phyloP scores from a whole-genome alignment of 2,329 filamentous ascomycete genomes.

The Claviceps spartinae region DNA sequence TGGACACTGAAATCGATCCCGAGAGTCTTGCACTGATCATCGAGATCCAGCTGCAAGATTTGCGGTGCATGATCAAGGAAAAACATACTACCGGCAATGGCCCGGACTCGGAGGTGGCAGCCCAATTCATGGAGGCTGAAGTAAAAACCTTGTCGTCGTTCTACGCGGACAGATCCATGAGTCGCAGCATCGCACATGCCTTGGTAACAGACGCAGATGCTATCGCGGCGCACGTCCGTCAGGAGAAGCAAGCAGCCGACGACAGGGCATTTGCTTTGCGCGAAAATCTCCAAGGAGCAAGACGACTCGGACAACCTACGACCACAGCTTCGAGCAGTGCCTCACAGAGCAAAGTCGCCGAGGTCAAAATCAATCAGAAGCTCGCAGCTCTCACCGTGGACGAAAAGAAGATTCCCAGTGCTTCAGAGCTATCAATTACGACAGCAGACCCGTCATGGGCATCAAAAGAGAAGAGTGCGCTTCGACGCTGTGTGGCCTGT shows the following conservation, averaged over 20 bases:
- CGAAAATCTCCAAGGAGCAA: too few species aligned
- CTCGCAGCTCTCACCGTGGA: background rate
- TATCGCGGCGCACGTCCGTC: background rate
- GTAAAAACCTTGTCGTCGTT: constrained; percentile 3
- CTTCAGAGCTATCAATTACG: too few species aligned
- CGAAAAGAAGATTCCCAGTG: background rate
- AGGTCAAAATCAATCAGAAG: background rate
- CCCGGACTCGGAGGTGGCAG: constrained; percentile 6
- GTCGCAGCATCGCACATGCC: constrained; percentile 10
- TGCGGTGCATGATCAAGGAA: constrained; percentile 6
- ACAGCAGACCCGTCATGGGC: too few species aligned
- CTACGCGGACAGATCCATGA: constrained; percentile 7
- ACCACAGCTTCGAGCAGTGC: background rate
- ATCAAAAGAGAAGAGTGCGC: too few species aligned
- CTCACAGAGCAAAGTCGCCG: background rate
- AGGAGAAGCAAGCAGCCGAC: background rate
- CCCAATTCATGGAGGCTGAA: constrained; percentile 7
- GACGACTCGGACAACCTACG: background rate
- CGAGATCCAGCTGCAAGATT: constrained; percentile 10
- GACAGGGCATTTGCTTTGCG: background rate
- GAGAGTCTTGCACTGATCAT: constrained; percentile 9
- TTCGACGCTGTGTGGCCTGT: constrained; percentile 1
- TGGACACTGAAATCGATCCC: constrained; percentile 2
- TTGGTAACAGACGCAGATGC: constrained; percentile 6
- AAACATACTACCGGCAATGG: constrained; percentile 3